Evolutionary conservation across 2,329 filamentous ascomycete genomes (phyloP), one percentile per base, ranked within the genome.

Genomic region (Botryotinia convoluta): DNA sequence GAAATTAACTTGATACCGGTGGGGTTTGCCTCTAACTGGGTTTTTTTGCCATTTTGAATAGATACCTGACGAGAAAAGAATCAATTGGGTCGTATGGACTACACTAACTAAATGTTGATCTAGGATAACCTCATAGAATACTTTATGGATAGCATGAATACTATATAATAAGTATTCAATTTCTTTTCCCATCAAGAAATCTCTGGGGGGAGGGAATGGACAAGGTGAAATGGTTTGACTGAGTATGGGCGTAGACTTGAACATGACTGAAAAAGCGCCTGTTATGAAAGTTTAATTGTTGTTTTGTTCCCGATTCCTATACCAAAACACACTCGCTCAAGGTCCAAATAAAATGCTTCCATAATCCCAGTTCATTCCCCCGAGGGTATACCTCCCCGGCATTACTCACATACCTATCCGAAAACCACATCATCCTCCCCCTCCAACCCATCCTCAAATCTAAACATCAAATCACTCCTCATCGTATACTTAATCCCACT

Each of bases 401-500:
- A 61, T 16, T 26, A 42, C 62, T 14, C 29, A 26, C 29, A n/a
- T 1, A 37, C 22, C 60, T 42, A 71, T 14, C 39, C 54, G 26
- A 60, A 71, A 65, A 72, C 26, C 45, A 72, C 65, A 9, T 35
- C 44, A 51, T 61, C 67, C 26, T 70, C 44, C 10, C 37, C 62
- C 62, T 70, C 64, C 65, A 65, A 57, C 35, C 54, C 60, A 54
- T 45, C 54, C 37, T 80, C 75, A 69, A 79, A 74, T 73, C 83
- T 79, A 74, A 87, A 88, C 80, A 89, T 80, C 65, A 90, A 83
- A 76, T 89, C 87, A 22, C 84, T 87, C 74, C 88, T 82, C 81
- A 89, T 83, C 8, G 86, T 88, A 71, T 87, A 89, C 82, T 90
- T 90, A 6, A 81, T 81, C 0, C 88, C 88, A 22, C 79, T 77